Percentiles rank a stretch among this genome's conserved stretches.
phyloP scores from a whole-genome alignment of 345 rosid species.

The Pistacia vera region DNA sequence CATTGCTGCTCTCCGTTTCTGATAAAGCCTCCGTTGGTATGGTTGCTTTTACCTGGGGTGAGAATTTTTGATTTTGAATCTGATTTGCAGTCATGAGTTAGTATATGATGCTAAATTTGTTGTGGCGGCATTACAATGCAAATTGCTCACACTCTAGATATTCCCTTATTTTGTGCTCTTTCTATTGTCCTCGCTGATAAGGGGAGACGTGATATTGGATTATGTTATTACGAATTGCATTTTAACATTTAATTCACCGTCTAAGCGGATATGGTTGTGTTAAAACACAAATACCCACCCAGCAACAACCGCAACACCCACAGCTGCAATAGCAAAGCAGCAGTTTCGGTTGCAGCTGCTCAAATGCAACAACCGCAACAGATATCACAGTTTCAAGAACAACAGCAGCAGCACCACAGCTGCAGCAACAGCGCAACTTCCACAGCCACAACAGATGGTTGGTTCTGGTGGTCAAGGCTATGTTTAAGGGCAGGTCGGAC shows the following conservation, averaged over 20 bases:
- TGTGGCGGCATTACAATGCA: background rate
- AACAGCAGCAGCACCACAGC: background rate
- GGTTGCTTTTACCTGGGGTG: constrained; percentile 98
- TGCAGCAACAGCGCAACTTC: constrained; percentile 28
- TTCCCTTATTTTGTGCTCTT: background rate
- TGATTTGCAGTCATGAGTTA: background rate
- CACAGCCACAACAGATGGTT: constrained; percentile 63
- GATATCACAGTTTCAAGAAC: constrained; percentile 16
- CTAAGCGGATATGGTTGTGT: constrained; percentile 88
- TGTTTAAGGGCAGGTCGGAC: constrained; percentile 68
- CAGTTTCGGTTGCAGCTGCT: constrained; percentile 26
- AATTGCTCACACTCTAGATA: background rate
- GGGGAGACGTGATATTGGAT: background rate
- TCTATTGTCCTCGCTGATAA: background rate
- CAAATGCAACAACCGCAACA: constrained; percentile 32
- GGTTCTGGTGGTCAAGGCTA: constrained; percentile 74
- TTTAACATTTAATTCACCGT: background rate
- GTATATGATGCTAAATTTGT: background rate
- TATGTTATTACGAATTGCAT: constrained; percentile 1
- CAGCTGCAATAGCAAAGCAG: constrained; percentile 39
- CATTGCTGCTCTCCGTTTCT: constrained; percentile 83
- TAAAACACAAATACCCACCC: constrained; percentile 87
- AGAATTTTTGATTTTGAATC: constrained; percentile 32
- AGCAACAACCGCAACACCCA: constrained; percentile 38
- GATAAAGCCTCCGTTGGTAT: constrained; percentile 93